Conservation (phyloP, 2,329 filamentous ascomycete species). For the Magnaporthiopsis poae region DNA sequence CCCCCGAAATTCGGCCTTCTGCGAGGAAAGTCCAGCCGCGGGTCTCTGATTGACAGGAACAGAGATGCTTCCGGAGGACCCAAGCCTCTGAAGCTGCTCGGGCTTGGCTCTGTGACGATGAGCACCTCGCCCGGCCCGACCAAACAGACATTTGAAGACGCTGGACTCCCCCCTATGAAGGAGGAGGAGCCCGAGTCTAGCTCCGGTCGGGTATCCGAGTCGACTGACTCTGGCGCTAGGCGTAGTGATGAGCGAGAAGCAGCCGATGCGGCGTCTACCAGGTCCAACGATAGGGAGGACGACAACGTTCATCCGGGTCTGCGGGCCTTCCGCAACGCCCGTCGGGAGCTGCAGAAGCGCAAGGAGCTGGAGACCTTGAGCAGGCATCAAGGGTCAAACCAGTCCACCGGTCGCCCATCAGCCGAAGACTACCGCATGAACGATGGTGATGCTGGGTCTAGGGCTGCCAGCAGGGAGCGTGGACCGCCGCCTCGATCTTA, state of each 20-base stretch:
- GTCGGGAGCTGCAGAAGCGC: constrained; percentile 45
- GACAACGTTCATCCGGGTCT: constrained; percentile 40
- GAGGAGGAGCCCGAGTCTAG: constrained; percentile 14
- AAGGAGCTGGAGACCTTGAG: constrained; percentile 42
- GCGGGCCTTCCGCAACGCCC: constrained; percentile 47
- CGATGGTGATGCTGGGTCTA: constrained; percentile 4
- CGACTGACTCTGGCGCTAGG: constrained; percentile 8
- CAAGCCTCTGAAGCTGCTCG: constrained; percentile 54
- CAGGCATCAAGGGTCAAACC: constrained; percentile 17
- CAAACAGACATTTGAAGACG: constrained; percentile 28
- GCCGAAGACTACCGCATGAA: not conserved
- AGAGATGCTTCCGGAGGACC: constrained; percentile 30
- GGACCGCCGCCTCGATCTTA: constrained; percentile 12
- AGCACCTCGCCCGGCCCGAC: constrained; percentile 30
- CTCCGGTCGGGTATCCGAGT: not conserved
- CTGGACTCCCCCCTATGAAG: constrained; percentile 17
- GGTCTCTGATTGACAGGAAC: constrained; percentile 46
- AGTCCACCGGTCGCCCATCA: constrained; percentile 10
- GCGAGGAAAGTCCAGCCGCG: constrained; percentile 56
- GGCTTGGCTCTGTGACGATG: constrained; percentile 37
- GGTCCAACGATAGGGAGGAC: constrained; percentile 24
- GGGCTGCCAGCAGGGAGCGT: not conserved
- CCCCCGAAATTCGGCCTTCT: constrained; percentile 48
- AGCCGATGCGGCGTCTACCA: constrained; percentile 12
- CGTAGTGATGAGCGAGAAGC: constrained; percentile 6